Base-by-base conservation (phyloP, 345 rosid genomes). In the Triadica sebifera region DNA sequence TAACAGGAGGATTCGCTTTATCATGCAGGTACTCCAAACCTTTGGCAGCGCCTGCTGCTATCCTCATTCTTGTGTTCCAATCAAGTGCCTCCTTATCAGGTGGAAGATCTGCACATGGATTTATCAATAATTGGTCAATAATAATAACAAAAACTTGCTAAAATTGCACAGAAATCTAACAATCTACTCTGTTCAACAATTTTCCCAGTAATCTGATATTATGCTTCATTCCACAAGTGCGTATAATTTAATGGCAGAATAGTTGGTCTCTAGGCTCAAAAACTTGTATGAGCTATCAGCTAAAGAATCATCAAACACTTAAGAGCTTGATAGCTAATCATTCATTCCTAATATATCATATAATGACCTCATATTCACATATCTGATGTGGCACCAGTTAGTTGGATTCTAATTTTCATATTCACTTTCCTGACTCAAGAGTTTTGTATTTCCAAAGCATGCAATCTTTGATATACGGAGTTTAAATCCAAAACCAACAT, bases 1-100 rank as follows among this genome's bases (percentile, higher is more conserved):
- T 95, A 76, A 95, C 99, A 3, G 98, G 99, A 6, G 99, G 99
- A 76, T 87, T 90, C 43, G 98, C 98, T 79, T 95, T 86, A 62
- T 95, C 97, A 62, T 95, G 99, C 58, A 95, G 85, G 69, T 91
- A 93, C 76, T 95, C 99, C 84, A 95, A 87, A 57, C 98, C 99
- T 86, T 81, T 91, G 2, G 99, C 98, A 17, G 99, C 99, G 73
- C 99, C 99, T 34, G 97, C 96, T 25, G 99, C 99, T 79, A 95
- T 91, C 84, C 87, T 93, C 99, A 95, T 93, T 79, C 99, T 90
- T 53, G 87, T 89, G 87, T 90, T 93, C 99, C 99, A 95, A 75
- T 93, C 97, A 64, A 93, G 85, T 1, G 97, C 86, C 69, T 93
- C 98, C 87, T 95, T 93, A 22, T 90, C 98, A 58, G 90, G 94